phyloP scores from a whole-genome alignment of 2,329 filamentous ascomycete genomes.

The Claviceps humidiphila region DNA sequence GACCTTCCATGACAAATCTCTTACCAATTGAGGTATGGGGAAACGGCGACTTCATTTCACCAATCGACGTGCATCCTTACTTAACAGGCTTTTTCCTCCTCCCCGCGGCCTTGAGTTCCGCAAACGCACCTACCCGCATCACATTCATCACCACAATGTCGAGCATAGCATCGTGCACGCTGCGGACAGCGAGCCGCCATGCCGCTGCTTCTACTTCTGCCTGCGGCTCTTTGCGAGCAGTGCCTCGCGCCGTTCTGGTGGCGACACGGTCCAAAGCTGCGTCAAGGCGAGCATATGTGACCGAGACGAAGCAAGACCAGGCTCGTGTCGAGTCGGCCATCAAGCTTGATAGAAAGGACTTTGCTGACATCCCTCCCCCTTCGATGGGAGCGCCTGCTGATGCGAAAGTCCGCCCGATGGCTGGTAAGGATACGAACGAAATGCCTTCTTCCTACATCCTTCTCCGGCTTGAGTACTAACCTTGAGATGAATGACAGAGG shows the following conservation, averaged over 20 bases:
- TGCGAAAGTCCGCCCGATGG: slow-evolving; percentile 68
- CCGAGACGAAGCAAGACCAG: slow-evolving; percentile 64
- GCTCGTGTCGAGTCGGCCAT: slow-evolving; percentile 82
- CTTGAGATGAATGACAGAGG: slow-evolving; percentile 31
- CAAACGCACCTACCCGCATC: slow-evolving; percentile 11
- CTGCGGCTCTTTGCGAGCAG: slow-evolving; percentile 15
- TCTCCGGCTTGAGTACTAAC: not conserved
- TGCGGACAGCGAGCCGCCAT: slow-evolving; percentile 61
- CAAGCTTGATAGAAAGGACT: slow-evolving; percentile 73
- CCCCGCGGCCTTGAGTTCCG: slow-evolving; percentile 6
- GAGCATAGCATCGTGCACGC: slow-evolving; percentile 50
- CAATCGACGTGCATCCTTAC: not conserved
- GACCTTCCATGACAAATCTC: slow-evolving; percentile 21
- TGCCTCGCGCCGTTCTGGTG: slow-evolving; percentile 17
- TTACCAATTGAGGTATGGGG: slow-evolving; percentile 10
- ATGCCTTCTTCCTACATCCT: not conserved
- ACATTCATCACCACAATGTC: slow-evolving; percentile 35
- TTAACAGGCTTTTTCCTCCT: not conserved
- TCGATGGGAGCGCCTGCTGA: slow-evolving; percentile 18
- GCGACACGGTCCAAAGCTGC: slow-evolving; percentile 10
- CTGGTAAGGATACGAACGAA: slow-evolving; percentile 24
- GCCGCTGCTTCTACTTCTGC: slow-evolving; percentile 25
- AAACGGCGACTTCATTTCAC: slow-evolving; percentile 1
- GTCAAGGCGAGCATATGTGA: slow-evolving; percentile 59
- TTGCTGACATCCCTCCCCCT: slow-evolving; percentile 40